These are phyloP conservation scores for Suillus luteus DNA, from an alignment of 768 basidiomycete genomes.

Conservation along the genomic window DNA sequence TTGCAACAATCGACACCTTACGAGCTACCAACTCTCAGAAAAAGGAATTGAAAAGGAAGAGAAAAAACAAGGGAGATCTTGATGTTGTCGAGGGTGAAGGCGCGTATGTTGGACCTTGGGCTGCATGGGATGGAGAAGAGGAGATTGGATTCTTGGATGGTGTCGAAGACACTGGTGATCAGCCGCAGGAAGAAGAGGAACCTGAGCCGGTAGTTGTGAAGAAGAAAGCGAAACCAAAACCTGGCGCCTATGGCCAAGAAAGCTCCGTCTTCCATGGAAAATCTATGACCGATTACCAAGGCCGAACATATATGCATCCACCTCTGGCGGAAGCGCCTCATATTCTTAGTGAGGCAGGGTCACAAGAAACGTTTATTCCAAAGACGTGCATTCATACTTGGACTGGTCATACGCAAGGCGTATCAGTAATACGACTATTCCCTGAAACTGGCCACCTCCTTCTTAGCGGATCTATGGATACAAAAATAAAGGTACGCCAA, in stretches of 20 bases:
- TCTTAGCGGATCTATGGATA: slow-evolving; percentile 96
- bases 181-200: slow-evolving; percentile 58
- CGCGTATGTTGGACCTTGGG: slow-evolving; percentile 96
- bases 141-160: slow-evolving; percentile 50
- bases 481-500: slow-evolving; percentile 85
- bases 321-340: slow-evolving; percentile 87
- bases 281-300: slow-evolving; percentile 95
- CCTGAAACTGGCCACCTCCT: slow-evolving; percentile 92
- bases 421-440: slow-evolving; percentile 91
- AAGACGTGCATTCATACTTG: slow-evolving; percentile 96
- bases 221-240: slow-evolving; percentile 80
- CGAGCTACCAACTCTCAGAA: slow-evolving; percentile 61
- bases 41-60: slow-evolving; percentile 83
- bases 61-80: slow-evolving; percentile 76
- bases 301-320: slow-evolving; percentile 96
- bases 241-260: slow-evolving; percentile 83
- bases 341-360: slow-evolving; percentile 74
- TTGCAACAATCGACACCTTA: slow-evolving; percentile 73
- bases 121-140: slow-evolving; percentile 83
- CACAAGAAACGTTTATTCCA: slow-evolving; percentile 91
- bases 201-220: slow-evolving; percentile 56
- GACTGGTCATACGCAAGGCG: slow-evolving; percentile 97
- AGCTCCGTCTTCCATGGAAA: slow-evolving; percentile 96
- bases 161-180: slow-evolving; percentile 43
- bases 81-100: slow-evolving; percentile 88